phyloP scores from a whole-genome alignment of 306 rosid genomes.

The Quercus rubra region DNA sequence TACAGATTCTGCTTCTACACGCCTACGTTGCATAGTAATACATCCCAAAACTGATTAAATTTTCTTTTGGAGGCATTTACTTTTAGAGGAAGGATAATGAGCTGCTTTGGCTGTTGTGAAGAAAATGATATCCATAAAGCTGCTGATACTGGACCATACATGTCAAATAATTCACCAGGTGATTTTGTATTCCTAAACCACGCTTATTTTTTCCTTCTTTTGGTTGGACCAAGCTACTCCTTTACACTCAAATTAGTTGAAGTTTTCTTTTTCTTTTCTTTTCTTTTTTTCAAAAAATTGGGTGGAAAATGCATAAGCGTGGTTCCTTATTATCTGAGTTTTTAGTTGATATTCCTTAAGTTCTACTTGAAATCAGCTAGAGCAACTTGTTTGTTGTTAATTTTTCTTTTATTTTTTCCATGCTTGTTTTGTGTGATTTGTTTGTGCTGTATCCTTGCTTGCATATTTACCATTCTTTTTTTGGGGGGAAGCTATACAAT shows the following conservation, averaged over 20 bases:
- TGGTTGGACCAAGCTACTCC: background rate
- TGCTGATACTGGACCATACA: slow-evolving; percentile 37
- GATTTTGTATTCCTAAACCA: background rate
- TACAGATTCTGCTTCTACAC: too few species aligned
- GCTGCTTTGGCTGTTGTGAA: slow-evolving; percentile 73
- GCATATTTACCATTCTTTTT: too few species aligned
- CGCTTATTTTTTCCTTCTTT: background rate
- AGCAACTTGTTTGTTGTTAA: background rate
- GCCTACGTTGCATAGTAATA: background rate
- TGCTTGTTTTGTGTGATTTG: background rate
- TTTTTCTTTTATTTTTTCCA: background rate
- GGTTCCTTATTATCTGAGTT: background rate
- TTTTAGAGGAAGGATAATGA: slow-evolving; percentile 40
- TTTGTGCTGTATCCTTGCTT: background rate
- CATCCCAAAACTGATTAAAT: background rate
- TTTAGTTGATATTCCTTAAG: background rate
- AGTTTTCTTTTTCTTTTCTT: background rate
- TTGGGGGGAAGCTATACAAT: background rate
- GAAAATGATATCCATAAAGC: slow-evolving; percentile 37
- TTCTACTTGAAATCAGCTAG: background rate
- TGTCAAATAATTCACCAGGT: slow-evolving; percentile 46
- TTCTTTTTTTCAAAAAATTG: background rate
- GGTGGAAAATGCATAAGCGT: background rate
- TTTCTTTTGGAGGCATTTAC: background rate
- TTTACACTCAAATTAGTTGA: background rate